phyloP scores from a whole-genome alignment of 163 green algal genomes.

The Scenedesmus sp. region DNA sequence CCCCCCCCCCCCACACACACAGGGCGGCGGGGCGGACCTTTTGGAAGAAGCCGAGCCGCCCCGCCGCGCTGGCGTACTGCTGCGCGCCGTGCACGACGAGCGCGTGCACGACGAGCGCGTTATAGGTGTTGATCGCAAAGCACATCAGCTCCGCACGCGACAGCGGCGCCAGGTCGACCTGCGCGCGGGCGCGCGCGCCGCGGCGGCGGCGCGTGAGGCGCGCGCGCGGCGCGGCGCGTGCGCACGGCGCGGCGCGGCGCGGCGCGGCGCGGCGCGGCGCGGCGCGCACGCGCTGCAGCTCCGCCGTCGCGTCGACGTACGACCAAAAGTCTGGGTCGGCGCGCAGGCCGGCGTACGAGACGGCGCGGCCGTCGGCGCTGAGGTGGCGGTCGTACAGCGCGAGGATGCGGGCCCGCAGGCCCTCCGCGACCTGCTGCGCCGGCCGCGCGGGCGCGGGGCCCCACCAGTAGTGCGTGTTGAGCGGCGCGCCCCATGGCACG shows the following conservation, averaged over 20 bases:
- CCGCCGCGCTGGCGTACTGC: slow-evolving; percentile 19
- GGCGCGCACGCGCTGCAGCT: slow-evolving; percentile 80
- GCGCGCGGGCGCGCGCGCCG: neutral
- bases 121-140: slow-evolving; percentile 98
- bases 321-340: slow-evolving; percentile 68
- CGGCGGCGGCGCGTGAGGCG: too few relatives aligned
- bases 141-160: slow-evolving; percentile 72
- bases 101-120: slow-evolving; percentile 91
- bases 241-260: too few relatives aligned
- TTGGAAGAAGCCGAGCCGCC: slow-evolving; percentile 39
- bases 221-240: too few relatives aligned
- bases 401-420: slow-evolving; percentile 74
- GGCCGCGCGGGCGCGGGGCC: slow-evolving; percentile 36
- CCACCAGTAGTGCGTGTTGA: slow-evolving; percentile 75
- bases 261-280: neutral
- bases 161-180: slow-evolving; percentile 78
- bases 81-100: slow-evolving; percentile 68
- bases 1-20: too few relatives aligned
- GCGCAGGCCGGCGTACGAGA: slow-evolving; percentile 73
- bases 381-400: slow-evolving; percentile 83
- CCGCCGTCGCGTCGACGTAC: slow-evolving; percentile 79
- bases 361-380: slow-evolving; percentile 66
- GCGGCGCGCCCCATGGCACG: slow-evolving; percentile 54
- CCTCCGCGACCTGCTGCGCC: slow-evolving; percentile 68
- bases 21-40: too few relatives aligned